phyloP scores from a whole-genome alignment of 176 grass and related monocot genomes.

The Musa beccarii region DNA sequence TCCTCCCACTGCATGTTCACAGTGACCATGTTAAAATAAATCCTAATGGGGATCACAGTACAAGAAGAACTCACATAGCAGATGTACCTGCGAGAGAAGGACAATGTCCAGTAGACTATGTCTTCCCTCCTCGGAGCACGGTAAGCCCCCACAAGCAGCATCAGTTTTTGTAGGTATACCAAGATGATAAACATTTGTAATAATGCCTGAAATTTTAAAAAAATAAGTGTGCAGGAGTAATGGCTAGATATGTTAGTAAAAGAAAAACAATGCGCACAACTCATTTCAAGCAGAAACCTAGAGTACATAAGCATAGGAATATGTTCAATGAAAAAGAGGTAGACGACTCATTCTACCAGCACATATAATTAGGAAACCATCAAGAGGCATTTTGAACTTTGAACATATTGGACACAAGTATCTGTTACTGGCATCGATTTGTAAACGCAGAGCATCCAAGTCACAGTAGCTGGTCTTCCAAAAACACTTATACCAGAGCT shows the following conservation, averaged over 20 bases:
- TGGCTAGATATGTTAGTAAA: not conserved
- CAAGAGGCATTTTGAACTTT: not conserved
- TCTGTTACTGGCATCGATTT: not conserved
- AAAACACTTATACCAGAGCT: no score
- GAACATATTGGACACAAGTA: not conserved
- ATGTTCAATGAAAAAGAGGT: not conserved
- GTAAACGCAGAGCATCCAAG: not conserved
- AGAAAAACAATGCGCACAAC: not conserved
- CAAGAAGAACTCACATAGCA: not conserved
- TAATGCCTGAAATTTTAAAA: not conserved
- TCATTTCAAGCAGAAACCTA: not conserved
- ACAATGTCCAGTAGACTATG: conserved; percentile 1
- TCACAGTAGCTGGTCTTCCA: no score
- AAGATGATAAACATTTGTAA: conserved; percentile 7
- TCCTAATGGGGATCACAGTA: not conserved
- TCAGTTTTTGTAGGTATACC: not conserved
- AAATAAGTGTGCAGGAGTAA: not conserved
- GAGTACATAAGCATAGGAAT: not conserved
- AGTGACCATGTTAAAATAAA: conserved; percentile 14
- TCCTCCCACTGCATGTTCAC: conserved; percentile 46
- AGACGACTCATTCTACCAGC: not conserved
- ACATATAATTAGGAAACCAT: not conserved
- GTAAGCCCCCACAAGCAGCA: not conserved
- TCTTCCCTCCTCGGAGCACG: not conserved
- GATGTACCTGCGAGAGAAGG: conserved; percentile 12